phyloP scores from a whole-genome alignment of 2,329 filamentous ascomycete genomes.

The Fusarium compactum region DNA sequence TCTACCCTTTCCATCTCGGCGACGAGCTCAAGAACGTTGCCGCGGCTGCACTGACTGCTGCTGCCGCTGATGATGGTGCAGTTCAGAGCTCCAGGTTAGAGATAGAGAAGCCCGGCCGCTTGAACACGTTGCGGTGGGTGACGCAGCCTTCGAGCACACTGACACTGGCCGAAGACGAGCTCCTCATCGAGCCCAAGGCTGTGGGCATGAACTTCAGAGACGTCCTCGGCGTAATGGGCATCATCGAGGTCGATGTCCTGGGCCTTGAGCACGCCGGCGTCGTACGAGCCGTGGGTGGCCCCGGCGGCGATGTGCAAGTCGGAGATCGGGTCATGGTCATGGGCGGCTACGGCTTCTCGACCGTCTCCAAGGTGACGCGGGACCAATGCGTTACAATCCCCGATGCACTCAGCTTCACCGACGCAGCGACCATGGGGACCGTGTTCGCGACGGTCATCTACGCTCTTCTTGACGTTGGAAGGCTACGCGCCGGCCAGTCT shows the following conservation, averaged over 20 bases:
- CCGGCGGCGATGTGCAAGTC: conserved; percentile 19
- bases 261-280: conserved; percentile 47
- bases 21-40: conserved; percentile 7
- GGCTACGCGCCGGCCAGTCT: conserved; percentile 43
- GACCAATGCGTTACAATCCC: conserved; percentile 9
- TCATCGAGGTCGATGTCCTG: conserved; percentile 30
- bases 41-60: conserved; percentile 4
- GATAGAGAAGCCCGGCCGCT: conserved; percentile 9
- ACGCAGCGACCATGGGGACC: conserved; percentile 8
- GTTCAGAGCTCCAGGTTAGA: conserved; percentile 11
- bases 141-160: conserved; percentile 8
- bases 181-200: conserved; percentile 43
- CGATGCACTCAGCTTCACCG: conserved; percentile 9
- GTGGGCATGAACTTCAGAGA: conserved; percentile 47
- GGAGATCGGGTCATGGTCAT: conserved; percentile 12
- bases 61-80: conserved; percentile 1
- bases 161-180: conserved; percentile 9
- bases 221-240: conserved; percentile 42
- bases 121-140: conserved; percentile 9
- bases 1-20: conserved; percentile 6
- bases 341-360: conserved; percentile 10
- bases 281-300: conserved; percentile 45
- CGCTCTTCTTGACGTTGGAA: conserved; percentile 8
- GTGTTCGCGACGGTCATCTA: conserved; percentile 30
- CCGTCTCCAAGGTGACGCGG: conserved; percentile 6